Evolutionary conservation across 192 early-diverging fungal species (phyloP).

Genomic region (Coemansia sp.): DNA sequence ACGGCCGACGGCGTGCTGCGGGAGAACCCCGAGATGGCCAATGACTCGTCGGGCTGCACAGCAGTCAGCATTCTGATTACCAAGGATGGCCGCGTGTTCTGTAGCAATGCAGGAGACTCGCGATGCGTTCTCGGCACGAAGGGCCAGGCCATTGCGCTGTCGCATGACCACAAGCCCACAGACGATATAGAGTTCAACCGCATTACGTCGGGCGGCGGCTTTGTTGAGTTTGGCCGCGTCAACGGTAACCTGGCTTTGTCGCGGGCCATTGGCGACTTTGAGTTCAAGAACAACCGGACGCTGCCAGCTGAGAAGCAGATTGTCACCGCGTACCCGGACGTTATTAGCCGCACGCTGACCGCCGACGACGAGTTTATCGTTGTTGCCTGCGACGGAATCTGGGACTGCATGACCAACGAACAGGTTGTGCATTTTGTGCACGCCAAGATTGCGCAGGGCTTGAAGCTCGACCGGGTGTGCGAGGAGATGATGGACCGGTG

Average conservation of each 20-base stretch:
- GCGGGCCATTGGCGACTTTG: constrained; percentile 97
- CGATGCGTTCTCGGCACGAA: constrained; percentile 80
- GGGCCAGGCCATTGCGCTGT: constrained; percentile 77
- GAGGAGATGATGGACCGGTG: constrained; percentile 92
- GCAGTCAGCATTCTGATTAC: constrained; percentile 86
- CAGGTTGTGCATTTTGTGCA: constrained; percentile 87
- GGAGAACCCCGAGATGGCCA: constrained; percentile 71
- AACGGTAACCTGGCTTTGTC: constrained; percentile 99
- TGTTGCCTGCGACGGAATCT: constrained; percentile 98
- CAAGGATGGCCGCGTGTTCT: constrained; percentile 75
- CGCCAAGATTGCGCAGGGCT: constrained; percentile 60
- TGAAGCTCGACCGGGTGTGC: constrained; percentile 66
- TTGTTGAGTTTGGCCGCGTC: constrained; percentile 97
- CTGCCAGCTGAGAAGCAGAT: constrained; percentile 85
- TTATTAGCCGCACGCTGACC: constrained; percentile 55
- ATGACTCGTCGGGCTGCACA: constrained; percentile 95
- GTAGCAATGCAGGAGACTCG: constrained; percentile 95
- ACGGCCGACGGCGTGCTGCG: constrained; percentile 74
- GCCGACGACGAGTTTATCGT: constrained; percentile 86
- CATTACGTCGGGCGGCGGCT: constrained; percentile 89
- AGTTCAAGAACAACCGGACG: constrained; percentile 89
- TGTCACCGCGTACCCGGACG: constrained; percentile 90
- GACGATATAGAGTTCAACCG: constrained; percentile 81
- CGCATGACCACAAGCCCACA: constrained; percentile 94
- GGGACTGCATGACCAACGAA: constrained; percentile 95